Evolutionary conservation across 2,329 filamentous ascomycete species (phyloP), one percentile per base, ranked within the genome.

Genomic region (Diaporthe sp.): DNA sequence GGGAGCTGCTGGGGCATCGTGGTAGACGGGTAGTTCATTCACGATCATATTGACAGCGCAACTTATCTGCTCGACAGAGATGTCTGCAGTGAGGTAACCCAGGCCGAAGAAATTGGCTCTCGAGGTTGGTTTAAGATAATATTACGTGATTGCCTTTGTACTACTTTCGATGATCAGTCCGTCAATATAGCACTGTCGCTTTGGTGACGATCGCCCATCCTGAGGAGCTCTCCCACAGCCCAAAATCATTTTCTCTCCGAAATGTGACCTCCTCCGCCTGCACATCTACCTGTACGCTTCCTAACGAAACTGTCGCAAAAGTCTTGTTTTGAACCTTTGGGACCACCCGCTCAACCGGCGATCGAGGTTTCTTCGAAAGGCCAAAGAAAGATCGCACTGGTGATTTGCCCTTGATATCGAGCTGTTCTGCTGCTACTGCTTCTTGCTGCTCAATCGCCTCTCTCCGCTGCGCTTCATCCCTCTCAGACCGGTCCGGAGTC

Each of bases 121-220:
- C 22, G 3, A 4, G 4, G 22, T 54, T 28, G n/a, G n/a, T 22
- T 28, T 9, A 30, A 30, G 15, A 13, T 38, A 1, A 17, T 19
- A 10, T 28, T 17, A 28, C 22, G 13, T 40, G 33, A 35, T 19
- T 61, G 7, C 28, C 8, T 52, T 38, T 30, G 15, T 40, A 40
- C 35, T n/a, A 12, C 40, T 19, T 30, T n/a, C 8, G 12, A 25
- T 3, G 4, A 67, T 45, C 17, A 35, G 33, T n/a, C 1, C 13
- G 4, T 72, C 42, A 68, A 22, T 45, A 45, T 28, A 42, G 5
- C 15, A 73, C 35, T 30, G 57, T 72, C 47, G 89, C 81, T 0
- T 79, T 81, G 1, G 89, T 82, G 19, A 89, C 85, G 40, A 90
- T 81, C 0, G 84, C 88, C 83, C 85, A 90, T 2, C 88, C 89